phyloP scores from a whole-genome alignment of 805 yeast genomes.

The Ascoidea asiatica region DNA sequence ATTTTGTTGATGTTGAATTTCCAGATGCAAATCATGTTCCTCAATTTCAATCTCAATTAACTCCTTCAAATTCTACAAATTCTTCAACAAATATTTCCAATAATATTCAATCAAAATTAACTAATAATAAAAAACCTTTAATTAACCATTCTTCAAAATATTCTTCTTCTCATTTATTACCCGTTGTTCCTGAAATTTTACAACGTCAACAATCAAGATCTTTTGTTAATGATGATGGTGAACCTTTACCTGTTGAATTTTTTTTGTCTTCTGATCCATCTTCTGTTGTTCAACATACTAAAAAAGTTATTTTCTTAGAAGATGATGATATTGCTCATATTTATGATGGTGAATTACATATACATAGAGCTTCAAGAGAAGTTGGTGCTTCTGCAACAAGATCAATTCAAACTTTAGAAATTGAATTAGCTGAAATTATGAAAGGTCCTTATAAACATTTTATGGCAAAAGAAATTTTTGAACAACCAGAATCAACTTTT shows the following conservation, averaged over 20 bases:
- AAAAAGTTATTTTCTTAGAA: slow-evolving; percentile 89
- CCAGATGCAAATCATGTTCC: slow-evolving; percentile 42
- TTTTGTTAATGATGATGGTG: slow-evolving; percentile 84
- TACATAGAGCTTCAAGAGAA: slow-evolving; percentile 86
- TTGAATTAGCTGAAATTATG: slow-evolving; percentile 97
- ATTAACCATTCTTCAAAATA: slow-evolving; percentile 10
- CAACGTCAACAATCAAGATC: slow-evolving; percentile 95
- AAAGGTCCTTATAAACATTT: slow-evolving; percentile 93
- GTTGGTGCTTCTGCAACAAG: slow-evolving; percentile 88
- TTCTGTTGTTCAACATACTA: slow-evolving; percentile 92
- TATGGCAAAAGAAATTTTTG: slow-evolving; percentile 98
- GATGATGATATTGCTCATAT: slow-evolving; percentile 99
- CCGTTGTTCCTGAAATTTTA: slow-evolving; percentile 44
- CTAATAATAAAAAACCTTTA: not conserved
- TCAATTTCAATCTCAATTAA: slow-evolving; percentile 17
- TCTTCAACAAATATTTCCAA: not conserved
- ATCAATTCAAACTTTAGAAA: slow-evolving; percentile 90
- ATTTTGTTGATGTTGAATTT: slow-evolving; percentile 96
- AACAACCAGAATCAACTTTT: slow-evolving; percentile 96
- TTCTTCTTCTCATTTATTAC: slow-evolving; percentile 17
- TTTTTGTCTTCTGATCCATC: slow-evolving; percentile 96
- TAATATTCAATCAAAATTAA: not conserved
- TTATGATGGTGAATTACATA: slow-evolving; percentile 95
- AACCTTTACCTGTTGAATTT: slow-evolving; percentile 89
- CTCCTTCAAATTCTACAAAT: not conserved